Evolutionary conservation across 257 asterid species (phyloP), one percentile per base, ranked within the genome.

Genomic region (Primulina eburnea): DNA sequence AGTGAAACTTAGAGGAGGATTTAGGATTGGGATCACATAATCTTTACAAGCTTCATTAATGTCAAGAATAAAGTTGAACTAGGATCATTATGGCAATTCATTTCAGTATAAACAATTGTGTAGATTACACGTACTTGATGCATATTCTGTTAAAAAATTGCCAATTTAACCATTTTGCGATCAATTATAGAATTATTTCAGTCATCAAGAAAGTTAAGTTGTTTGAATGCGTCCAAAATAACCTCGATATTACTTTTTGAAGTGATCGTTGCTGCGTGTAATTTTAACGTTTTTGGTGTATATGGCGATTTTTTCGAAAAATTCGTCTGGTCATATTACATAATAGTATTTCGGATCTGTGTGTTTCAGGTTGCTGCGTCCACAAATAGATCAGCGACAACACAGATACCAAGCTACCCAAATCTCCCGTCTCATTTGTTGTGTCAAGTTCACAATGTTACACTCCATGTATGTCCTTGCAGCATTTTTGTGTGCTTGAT

Each of bases 371-470:
- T 90, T 76, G 93, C 97, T n/a, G 93, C 82, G 64, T 90, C 97
- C 37, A 92, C 97, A 2, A 92, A 92, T 71, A 79, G 95, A 75
- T 73, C 93, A 34, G 89, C 97, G 30, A 87, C 95, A 37, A 82
- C 93, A 10, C 97, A 92, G 60, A 85, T 89, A 28, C 96, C 97
- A 0, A 92, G 85, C 72, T 92, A 92, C 69, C 97, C 97, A 7
- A 89, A 85, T 79, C 96, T 92, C 70, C 87, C 97, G 7, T 77
- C 96, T 37, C 97, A 92, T 72, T 77, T 92, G 71, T 65, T 92
- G 85, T 89, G 97, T 81, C 97, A 89, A 92, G 97, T 92, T 68
- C 97, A 92, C 85, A 89, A 80, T 74, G 90, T 86, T 64, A 90
- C 91, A 5, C 88, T 84, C 66, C 97, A 90, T 77, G 97, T 92